Evolutionary conservation across 352 stramenopile species (phyloP).

Genomic region (Saprolegnia parasitica): DNA sequence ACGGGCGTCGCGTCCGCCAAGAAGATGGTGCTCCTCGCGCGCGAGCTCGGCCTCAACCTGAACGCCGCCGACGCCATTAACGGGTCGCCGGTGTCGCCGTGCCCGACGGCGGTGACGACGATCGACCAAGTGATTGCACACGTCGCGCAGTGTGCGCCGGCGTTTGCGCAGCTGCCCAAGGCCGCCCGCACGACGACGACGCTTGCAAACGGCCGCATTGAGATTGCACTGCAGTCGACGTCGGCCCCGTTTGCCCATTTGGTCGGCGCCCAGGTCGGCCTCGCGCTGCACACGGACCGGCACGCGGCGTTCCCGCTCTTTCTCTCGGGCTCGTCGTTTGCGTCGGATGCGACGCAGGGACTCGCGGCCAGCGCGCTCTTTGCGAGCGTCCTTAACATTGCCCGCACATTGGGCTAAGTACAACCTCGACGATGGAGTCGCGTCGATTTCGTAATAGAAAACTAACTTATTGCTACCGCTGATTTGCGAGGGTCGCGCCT

Average conservation of each 20-base stretch:
- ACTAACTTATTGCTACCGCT: too few species aligned
- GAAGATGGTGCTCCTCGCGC: slow-evolving; percentile 90
- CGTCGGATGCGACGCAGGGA: slow-evolving; percentile 27
- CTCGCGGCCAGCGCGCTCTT: slow-evolving; percentile 68
- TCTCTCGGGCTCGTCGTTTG: slow-evolving; percentile 53
- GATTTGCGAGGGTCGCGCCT: too few species aligned
- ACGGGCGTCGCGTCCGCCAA: slow-evolving; percentile 84
- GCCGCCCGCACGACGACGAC: slow-evolving; percentile 36
- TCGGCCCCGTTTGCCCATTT: slow-evolving; percentile 50
- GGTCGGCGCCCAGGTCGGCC: slow-evolving; percentile 59
- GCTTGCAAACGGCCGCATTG: slow-evolving; percentile 43
- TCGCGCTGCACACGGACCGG: slow-evolving; percentile 73
- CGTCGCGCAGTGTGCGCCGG: slow-evolving; percentile 38
- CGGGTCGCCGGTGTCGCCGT: slow-evolving; percentile 42
- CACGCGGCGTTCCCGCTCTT: slow-evolving; percentile 71
- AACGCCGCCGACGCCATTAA: slow-evolving; percentile 69
- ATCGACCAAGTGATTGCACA: slow-evolving; percentile 56
- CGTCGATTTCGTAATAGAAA: too few species aligned
- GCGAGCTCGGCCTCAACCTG: slow-evolving; percentile 86
- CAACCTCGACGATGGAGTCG: too few species aligned
- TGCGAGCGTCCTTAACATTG: slow-evolving; percentile 64
- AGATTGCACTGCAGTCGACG: slow-evolving; percentile 51
- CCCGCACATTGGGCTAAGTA: slow-evolving; percentile 45
- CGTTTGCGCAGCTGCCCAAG: slow-evolving; percentile 42
- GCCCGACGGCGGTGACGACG: slow-evolving; percentile 27